Evolutionary conservation across 371 early-diverging fungal genomes (phyloP).

Genomic region (Mortierella sp.): DNA sequence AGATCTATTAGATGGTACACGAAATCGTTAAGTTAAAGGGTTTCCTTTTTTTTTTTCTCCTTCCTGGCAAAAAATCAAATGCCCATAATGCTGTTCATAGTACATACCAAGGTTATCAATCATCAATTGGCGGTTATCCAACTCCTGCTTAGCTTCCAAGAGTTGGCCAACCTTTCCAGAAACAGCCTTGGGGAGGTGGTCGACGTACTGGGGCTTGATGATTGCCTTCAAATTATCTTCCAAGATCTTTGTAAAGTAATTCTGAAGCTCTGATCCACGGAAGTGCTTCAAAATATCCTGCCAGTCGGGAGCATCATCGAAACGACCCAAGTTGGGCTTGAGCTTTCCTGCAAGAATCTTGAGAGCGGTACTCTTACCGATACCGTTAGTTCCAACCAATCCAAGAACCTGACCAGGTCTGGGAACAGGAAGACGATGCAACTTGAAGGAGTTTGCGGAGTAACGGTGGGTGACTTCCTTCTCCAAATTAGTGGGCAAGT

Average conservation of each 20-base stretch:
- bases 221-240: constrained; percentile 96
- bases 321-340: constrained; percentile 98
- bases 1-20: constrained; percentile 69
- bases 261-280: constrained; percentile 99
- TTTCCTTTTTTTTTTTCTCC: too few relatives aligned
- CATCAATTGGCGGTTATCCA: constrained; percentile 80
- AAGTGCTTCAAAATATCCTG: constrained; percentile 96
- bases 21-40: too few relatives aligned
- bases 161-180: constrained; percentile 87
- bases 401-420: constrained; percentile 99
- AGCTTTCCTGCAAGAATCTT: constrained; percentile 97
- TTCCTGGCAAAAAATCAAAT: too few relatives aligned
- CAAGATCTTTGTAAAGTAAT: constrained; percentile 98
- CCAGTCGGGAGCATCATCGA: constrained; percentile 95
- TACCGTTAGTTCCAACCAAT: constrained; percentile 99
- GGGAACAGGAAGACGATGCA: constrained; percentile 99
- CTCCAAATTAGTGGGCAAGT: constrained; percentile 98
- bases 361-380: constrained; percentile 98
- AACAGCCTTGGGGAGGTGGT: constrained; percentile 93
- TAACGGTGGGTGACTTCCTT: constrained; percentile 99
- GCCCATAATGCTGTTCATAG: neutral
- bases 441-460: constrained; percentile 99
- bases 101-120: constrained; percentile 78
- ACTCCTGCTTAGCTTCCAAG: constrained; percentile 81
- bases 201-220: constrained; percentile 99